Conservation (phyloP, 345 rosid species). For the Salix brachista region DNA sequence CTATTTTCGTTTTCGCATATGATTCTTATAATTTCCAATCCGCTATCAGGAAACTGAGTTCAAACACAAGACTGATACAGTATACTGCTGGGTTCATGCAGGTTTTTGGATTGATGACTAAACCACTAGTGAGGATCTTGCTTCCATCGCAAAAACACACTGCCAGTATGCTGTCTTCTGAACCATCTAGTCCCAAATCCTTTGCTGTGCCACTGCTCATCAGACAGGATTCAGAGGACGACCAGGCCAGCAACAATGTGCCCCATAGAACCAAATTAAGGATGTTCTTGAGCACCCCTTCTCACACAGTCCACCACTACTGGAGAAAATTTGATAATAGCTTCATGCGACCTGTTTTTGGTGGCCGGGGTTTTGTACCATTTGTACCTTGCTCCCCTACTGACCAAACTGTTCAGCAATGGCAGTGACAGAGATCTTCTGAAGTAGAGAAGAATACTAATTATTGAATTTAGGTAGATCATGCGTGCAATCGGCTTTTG, state of each 20-base stretch:
- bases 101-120: slow-evolving; percentile 85
- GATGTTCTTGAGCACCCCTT: slow-evolving; percentile 62
- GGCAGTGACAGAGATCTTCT: slow-evolving; percentile 25
- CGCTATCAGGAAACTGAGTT: neutral
- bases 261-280: slow-evolving; percentile 37
- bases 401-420: slow-evolving; percentile 38
- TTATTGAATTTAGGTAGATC: slow-evolving; percentile 1
- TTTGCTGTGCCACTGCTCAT: slow-evolving; percentile 53
- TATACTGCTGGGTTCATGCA: slow-evolving; percentile 22
- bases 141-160: slow-evolving; percentile 54
- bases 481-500: slow-evolving; percentile 4
- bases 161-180: slow-evolving; percentile 44
- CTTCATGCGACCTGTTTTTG: slow-evolving; percentile 89
- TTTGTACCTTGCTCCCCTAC: slow-evolving; percentile 61
- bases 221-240: slow-evolving; percentile 32
- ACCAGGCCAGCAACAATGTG: slow-evolving; percentile 17
- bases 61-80: neutral
- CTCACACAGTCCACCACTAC: slow-evolving; percentile 67
- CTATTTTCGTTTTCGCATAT: too few species aligned
- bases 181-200: slow-evolving; percentile 56
- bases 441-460: neutral
- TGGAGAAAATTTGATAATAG: slow-evolving; percentile 76
- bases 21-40: neutral
- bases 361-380: slow-evolving; percentile 79
- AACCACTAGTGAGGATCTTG: slow-evolving; percentile 71